phyloP scores from a whole-genome alignment of 371 early-diverging fungal genomes.

The Mucor lusitanicus region DNA sequence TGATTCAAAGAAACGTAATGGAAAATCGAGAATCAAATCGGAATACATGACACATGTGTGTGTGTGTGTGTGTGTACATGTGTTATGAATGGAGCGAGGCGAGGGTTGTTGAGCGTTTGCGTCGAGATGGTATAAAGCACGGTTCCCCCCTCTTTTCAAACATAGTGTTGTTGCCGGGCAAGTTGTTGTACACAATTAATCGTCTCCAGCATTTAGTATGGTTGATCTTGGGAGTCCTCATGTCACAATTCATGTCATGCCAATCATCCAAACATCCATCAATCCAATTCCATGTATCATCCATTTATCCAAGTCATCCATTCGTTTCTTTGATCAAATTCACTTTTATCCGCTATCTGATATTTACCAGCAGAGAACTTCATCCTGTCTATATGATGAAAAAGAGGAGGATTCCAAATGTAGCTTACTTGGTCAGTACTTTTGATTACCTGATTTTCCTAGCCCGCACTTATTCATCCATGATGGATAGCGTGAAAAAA shows the following conservation, averaged over 20 bases:
- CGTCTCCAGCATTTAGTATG: not conserved
- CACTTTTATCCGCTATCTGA: not conserved
- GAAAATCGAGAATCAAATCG: not conserved
- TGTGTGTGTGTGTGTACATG: no score
- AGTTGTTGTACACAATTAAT: not conserved
- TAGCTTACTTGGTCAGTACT: slow-evolving; percentile 14
- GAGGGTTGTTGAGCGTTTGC: not conserved
- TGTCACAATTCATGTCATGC: not conserved
- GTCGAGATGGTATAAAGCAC: not conserved
- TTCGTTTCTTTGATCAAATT: slow-evolving; percentile 12
- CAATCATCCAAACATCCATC: slow-evolving; percentile 1
- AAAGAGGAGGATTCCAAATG: slow-evolving; percentile 22
- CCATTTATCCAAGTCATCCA: slow-evolving; percentile 21
- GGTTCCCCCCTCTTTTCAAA: not conserved
- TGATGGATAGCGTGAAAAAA: not conserved
- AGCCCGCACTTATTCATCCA: not conserved
- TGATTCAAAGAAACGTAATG: not conserved
- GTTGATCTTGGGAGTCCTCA: not conserved
- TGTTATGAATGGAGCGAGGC: not conserved
- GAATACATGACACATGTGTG: not conserved
- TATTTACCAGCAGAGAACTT: slow-evolving; percentile 41
- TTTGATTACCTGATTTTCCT: slow-evolving; percentile 12
- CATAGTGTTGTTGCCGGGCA: not conserved
- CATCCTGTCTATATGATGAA: slow-evolving; percentile 33
- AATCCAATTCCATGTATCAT: not conserved